phyloP scores from a whole-genome alignment of 2,329 filamentous ascomycete species.

The Ophiobolus disseminans region DNA sequence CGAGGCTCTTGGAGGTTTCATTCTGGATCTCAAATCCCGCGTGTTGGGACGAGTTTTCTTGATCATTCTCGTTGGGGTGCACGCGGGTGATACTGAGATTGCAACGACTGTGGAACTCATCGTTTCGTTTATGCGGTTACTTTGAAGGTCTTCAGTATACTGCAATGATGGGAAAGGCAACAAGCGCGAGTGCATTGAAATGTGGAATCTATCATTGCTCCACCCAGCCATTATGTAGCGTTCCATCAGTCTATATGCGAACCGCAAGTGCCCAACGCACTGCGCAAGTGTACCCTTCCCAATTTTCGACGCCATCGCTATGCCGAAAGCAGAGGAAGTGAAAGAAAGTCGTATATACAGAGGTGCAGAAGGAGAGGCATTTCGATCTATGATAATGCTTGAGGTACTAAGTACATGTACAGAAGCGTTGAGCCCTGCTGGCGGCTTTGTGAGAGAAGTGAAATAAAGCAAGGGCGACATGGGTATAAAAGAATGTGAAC shows the following conservation, averaged over 20 bases:
- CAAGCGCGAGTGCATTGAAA: constrained; percentile 28
- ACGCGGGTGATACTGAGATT: too few species aligned
- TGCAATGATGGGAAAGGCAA: constrained; percentile 22
- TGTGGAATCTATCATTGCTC: constrained; percentile 18
- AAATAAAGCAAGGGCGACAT: constrained; percentile 3
- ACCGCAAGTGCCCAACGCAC: too few species aligned
- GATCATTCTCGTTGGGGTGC: too few species aligned
- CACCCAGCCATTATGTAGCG: background rate
- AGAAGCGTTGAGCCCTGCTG: constrained; percentile 28
- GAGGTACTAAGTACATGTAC: constrained; percentile 15
- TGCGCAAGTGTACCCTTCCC: constrained; percentile 23
- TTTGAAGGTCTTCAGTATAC: too few species aligned
- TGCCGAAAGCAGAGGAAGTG: constrained; percentile 22
- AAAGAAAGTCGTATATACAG: constrained; percentile 26
- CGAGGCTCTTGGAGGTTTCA: constrained; percentile 15
- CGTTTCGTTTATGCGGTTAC: too few species aligned
- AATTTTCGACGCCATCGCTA: constrained; percentile 34
- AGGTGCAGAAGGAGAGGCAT: constrained; percentile 5
- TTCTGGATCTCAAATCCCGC: too few species aligned
- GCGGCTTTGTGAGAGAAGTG: constrained; percentile 16
- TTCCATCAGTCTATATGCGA: constrained; percentile 18
- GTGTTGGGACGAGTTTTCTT: too few species aligned
- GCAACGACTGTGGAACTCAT: too few species aligned
- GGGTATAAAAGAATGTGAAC: constrained; percentile 30
- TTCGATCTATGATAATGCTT: constrained; percentile 14